phyloP scores from a whole-genome alignment of 495 filamentous ascomycete species.

The Penicillium parvum region DNA sequence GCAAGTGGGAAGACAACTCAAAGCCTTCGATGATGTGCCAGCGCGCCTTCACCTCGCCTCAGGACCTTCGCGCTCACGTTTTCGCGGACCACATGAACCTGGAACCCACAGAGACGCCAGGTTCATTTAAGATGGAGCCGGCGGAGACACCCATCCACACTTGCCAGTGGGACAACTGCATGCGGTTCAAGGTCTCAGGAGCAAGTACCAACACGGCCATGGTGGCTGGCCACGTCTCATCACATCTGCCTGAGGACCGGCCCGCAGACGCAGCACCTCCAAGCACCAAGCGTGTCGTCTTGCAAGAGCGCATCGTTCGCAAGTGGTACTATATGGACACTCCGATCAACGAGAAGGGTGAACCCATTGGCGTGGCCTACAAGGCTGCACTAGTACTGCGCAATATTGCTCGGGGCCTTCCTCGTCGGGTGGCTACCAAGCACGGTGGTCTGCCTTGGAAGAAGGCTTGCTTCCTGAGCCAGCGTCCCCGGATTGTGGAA shows the following conservation, averaged over 20 bases:
- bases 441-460: conserved; percentile 38
- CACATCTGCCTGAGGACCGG: conserved; percentile 51
- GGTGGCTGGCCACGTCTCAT: conserved; percentile 45
- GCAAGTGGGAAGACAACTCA: conserved; percentile 49
- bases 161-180: conserved; percentile 38
- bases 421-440: conserved; percentile 33
- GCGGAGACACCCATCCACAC: conserved; percentile 37
- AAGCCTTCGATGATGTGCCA: conserved; percentile 49
- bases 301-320: conserved; percentile 42
- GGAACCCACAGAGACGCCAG: conserved; percentile 45
- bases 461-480: conserved; percentile 39
- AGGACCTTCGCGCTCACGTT: conserved; percentile 71
- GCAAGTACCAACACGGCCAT: conserved; percentile 40
- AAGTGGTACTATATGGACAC: conserved; percentile 58
- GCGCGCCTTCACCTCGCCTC: conserved; percentile 54
- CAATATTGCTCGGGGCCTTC: conserved; percentile 77
- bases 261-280: conserved; percentile 42
- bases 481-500: conserved; percentile 41
- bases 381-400: conserved; percentile 80
- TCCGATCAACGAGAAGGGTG: conserved; percentile 70
- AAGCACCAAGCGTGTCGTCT: conserved; percentile 34
- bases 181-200: conserved; percentile 34
- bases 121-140: conserved; percentile 43
- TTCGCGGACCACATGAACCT: conserved; percentile 62
- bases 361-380: conserved; percentile 80